These are phyloP conservation scores for Aspergillus sclerotialis DNA, from an alignment of 2,329 filamentous ascomycete genomes.

Conservation along the genomic window DNA sequence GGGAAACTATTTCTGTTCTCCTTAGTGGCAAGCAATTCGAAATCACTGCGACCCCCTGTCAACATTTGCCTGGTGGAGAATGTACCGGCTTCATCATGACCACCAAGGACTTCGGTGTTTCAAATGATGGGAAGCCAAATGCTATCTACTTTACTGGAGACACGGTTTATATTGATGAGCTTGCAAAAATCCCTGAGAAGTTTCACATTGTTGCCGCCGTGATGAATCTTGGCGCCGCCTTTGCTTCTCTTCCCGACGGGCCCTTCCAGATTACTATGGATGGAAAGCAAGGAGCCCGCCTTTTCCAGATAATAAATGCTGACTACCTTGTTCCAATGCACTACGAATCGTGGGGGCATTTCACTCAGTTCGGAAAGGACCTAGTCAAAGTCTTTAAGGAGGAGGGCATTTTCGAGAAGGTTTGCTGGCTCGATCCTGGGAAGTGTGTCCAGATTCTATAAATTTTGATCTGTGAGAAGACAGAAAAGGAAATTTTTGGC, in stretches of 20 bases:
- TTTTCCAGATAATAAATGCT: slow-evolving; percentile 34
- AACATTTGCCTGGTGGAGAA: slow-evolving; percentile 40
- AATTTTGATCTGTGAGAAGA: too few relatives aligned
- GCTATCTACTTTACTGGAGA: slow-evolving; percentile 46
- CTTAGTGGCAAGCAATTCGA: slow-evolving; percentile 29
- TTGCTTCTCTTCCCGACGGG: slow-evolving; percentile 15
- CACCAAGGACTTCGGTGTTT: slow-evolving; percentile 29
- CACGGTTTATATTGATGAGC: slow-evolving; percentile 41
- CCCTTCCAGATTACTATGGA: slow-evolving; percentile 39
- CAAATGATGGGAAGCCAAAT: slow-evolving; percentile 33
- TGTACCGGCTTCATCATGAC: slow-evolving; percentile 41
- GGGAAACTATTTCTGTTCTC: slow-evolving; percentile 27
- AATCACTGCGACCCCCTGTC: slow-evolving; percentile 38
- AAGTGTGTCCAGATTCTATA: slow-evolving; percentile 5
- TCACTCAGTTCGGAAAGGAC: slow-evolving; percentile 28
- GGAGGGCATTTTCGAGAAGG: slow-evolving; percentile 28
- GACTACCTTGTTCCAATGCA: slow-evolving; percentile 43
- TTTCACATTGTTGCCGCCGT: slow-evolving; percentile 35
- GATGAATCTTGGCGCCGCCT: slow-evolving; percentile 34
- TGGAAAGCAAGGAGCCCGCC: slow-evolving; percentile 33
- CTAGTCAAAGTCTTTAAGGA: slow-evolving; percentile 27
- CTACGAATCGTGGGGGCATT: slow-evolving; percentile 42
- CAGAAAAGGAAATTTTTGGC: too few relatives aligned
- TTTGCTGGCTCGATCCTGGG: slow-evolving; percentile 29
- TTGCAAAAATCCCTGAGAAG: slow-evolving; percentile 24